These are phyloP conservation scores for Kluyveromyces aestuarii DNA, from an alignment of 805 yeast species.

Conservation along the genomic window DNA sequence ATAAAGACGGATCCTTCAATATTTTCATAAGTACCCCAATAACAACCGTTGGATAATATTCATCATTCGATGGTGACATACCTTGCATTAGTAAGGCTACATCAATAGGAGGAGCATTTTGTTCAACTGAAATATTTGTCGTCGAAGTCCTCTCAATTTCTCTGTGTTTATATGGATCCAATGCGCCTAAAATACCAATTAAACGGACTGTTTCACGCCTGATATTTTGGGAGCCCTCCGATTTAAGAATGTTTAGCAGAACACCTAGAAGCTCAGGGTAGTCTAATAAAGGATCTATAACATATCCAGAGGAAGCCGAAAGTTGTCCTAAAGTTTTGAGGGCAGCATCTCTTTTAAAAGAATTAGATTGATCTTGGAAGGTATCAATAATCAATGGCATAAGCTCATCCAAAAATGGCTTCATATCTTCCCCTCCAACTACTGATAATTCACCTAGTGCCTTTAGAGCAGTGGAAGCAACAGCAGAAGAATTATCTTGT, in stretches of 20 bases:
- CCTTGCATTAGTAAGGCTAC: slow-evolving; percentile 87
- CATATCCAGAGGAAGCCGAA: slow-evolving; percentile 88
- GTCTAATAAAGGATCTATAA: slow-evolving; percentile 83
- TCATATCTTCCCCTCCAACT: slow-evolving; percentile 81
- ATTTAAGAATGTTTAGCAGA: slow-evolving; percentile 69
- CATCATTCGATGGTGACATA: slow-evolving; percentile 85
- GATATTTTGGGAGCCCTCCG: slow-evolving; percentile 65
- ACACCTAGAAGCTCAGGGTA: slow-evolving; percentile 84
- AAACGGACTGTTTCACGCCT: slow-evolving; percentile 84
- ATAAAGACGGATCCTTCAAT: slow-evolving; percentile 73
- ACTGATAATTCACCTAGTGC: slow-evolving; percentile 86
- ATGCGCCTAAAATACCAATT: slow-evolving; percentile 89
- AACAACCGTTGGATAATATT: slow-evolving; percentile 92
- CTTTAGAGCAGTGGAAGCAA: slow-evolving; percentile 74
- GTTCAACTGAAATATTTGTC: slow-evolving; percentile 44
- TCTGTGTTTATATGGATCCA: slow-evolving; percentile 92
- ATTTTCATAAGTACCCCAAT: slow-evolving; percentile 77
- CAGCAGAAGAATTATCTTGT: slow-evolving; percentile 62
- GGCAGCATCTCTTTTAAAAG: slow-evolving; percentile 82
- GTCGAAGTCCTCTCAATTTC: slow-evolving; percentile 73
- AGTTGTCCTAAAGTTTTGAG: slow-evolving; percentile 79
- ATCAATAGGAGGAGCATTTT: slow-evolving; percentile 84
- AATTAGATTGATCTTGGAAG: slow-evolving; percentile 87
- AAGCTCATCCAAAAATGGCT: slow-evolving; percentile 57
- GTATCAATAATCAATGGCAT: slow-evolving; percentile 87